A percentile compares a stretch with the other conserved stretches of the same genome.
Evolutionary conservation across 805 yeast species (phyloP).

Genomic region (Metschnikowia arizonensis): DNA sequence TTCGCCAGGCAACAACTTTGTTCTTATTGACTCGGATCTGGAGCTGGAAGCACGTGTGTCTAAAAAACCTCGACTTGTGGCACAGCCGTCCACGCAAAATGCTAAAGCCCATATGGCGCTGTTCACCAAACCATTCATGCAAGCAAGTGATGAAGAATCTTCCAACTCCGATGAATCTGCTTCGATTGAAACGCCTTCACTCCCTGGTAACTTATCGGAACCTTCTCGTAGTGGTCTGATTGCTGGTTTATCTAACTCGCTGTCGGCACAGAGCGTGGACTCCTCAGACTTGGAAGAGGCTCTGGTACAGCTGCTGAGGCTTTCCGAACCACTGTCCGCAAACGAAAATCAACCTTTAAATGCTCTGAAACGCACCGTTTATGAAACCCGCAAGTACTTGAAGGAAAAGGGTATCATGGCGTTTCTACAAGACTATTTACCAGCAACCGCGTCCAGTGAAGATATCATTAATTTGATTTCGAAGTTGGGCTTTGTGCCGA

Average conservation of each 20-base stretch:
- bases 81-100: not conserved
- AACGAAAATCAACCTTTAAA: not conserved
- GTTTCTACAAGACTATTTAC: slow-evolving; percentile 60
- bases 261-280: slow-evolving; percentile 7
- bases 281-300: slow-evolving; percentile 14
- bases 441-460: slow-evolving; percentile 54
- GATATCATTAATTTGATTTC: slow-evolving; percentile 55
- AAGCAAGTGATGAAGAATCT: slow-evolving; percentile 11
- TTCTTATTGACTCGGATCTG: slow-evolving; percentile 18
- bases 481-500: slow-evolving; percentile 56
- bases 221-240: not conserved
- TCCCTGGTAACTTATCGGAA: too few species aligned
- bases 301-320: not conserved
- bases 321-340: not conserved
- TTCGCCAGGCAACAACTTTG: slow-evolving; percentile 6
- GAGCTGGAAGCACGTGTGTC: slow-evolving; percentile 10
- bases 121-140: slow-evolving; percentile 17
- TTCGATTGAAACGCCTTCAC: not conserved
- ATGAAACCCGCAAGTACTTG: slow-evolving; percentile 42
- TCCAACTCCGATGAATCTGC: not conserved
- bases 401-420: slow-evolving; percentile 55
- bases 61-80: slow-evolving; percentile 9
- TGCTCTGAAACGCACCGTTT: slow-evolving; percentile 6
- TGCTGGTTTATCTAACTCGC: slow-evolving; percentile 4
- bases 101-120: slow-evolving; percentile 9